phyloP scores from a whole-genome alignment of 805 yeast species.

The Yarrowia keelungensis region DNA sequence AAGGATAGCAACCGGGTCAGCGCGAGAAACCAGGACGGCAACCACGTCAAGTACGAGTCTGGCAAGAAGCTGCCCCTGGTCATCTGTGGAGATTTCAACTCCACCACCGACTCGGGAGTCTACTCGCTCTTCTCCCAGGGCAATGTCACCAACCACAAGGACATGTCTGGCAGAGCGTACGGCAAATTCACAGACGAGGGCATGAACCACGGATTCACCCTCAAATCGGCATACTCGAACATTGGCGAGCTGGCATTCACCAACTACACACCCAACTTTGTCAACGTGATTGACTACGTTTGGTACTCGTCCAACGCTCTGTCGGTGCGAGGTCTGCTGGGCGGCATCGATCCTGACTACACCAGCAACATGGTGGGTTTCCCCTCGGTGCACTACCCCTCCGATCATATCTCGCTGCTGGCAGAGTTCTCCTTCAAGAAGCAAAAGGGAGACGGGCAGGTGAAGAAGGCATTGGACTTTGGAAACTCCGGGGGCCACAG shows the following conservation, averaged over 20 bases:
- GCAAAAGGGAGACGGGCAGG: slow-evolving; percentile 42
- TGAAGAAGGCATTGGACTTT: slow-evolving; percentile 23
- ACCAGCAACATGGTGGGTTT: slow-evolving; percentile 81
- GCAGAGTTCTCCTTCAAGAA: slow-evolving; percentile 72
- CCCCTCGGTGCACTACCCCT: slow-evolving; percentile 92
- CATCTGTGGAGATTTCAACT: slow-evolving; percentile 96
- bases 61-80: slow-evolving; percentile 70
- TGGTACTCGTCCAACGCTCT: slow-evolving; percentile 90
- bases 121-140: slow-evolving; percentile 88
- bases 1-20: slow-evolving; percentile 36
- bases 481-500: slow-evolving; percentile 36
- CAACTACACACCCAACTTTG: slow-evolving; percentile 90
- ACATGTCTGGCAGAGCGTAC: slow-evolving; percentile 84
- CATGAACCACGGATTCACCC: slow-evolving; percentile 76
- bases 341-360: slow-evolving; percentile 81
- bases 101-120: slow-evolving; percentile 86
- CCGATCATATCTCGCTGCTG: slow-evolving; percentile 91
- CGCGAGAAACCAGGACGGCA: slow-evolving; percentile 6
- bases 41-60: slow-evolving; percentile 53
- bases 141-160: slow-evolving; percentile 75
- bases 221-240: slow-evolving; percentile 83
- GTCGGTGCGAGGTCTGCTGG: slow-evolving; percentile 83
- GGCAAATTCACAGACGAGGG: slow-evolving; percentile 91
- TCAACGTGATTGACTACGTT: slow-evolving; percentile 91
- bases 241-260: slow-evolving; percentile 94